Evolutionary conservation across 164 flowering plant species (phyloP).

Genomic region (Akebia trifoliata): DNA sequence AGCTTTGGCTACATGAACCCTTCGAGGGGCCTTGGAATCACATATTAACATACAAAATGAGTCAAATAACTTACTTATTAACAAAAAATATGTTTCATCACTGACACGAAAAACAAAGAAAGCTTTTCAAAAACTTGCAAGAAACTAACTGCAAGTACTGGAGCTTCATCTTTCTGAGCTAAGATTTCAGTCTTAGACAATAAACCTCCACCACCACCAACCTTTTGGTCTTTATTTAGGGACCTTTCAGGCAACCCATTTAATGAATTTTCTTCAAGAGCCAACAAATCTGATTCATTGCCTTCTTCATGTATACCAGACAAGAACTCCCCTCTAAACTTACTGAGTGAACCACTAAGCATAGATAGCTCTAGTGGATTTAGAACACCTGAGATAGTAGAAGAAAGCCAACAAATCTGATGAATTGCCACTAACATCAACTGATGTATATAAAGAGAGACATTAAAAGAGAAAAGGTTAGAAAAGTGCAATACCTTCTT

Average conservation of each 20-base stretch:
- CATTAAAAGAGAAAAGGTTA: neutral
- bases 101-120: neutral
- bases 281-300: constrained; percentile 17
- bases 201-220: constrained; percentile 7
- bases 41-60: constrained; percentile 6
- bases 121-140: neutral
- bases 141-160: constrained; percentile 32
- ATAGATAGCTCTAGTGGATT: constrained; percentile 63
- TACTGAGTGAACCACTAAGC: constrained; percentile 39
- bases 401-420: neutral
- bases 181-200: constrained; percentile 20
- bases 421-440: too few relatives aligned
- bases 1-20: constrained; percentile 32
- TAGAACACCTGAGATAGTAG: constrained; percentile 59
- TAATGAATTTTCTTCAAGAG: constrained; percentile 26
- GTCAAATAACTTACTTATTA: neutral
- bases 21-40: constrained; percentile 34
- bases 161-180: constrained; percentile 15
- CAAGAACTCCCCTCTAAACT: constrained; percentile 27
- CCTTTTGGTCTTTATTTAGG: constrained; percentile 15
- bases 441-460: too few relatives aligned
- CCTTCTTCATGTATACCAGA: constrained; percentile 39
- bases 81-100: neutral
- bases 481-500: constrained; percentile 53
- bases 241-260: constrained; percentile 24